Percentiles rank a stretch among this genome's conserved stretches.
phyloP scores from a whole-genome alignment of 1,139 yeast species.

The Debaryomycetaceae sp. region DNA sequence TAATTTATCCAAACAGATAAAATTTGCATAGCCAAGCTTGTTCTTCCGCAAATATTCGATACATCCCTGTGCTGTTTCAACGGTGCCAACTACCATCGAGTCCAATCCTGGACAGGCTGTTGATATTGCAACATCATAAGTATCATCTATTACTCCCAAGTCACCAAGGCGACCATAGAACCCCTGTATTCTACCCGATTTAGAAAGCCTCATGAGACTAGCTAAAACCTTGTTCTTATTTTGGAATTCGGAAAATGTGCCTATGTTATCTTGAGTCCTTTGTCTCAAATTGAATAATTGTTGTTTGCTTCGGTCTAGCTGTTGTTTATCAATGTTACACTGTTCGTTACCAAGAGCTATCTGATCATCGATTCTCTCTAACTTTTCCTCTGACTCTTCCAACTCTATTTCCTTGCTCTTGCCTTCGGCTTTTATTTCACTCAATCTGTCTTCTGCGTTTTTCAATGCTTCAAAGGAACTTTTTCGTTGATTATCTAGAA shows the following conservation, averaged over 20 bases:
- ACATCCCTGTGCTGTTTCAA: slow-evolving; percentile 89
- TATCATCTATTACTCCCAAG: slow-evolving; percentile 80
- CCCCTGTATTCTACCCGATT: slow-evolving; percentile 81
- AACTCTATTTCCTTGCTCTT: slow-evolving; percentile 48
- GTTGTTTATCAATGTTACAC: slow-evolving; percentile 44
- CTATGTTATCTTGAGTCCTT: slow-evolving; percentile 61
- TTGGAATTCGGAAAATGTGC: slow-evolving; percentile 52
- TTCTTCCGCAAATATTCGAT: slow-evolving; percentile 82
- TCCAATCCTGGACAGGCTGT: slow-evolving; percentile 93
- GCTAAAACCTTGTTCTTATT: slow-evolving; percentile 73
- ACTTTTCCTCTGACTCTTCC: slow-evolving; percentile 39
- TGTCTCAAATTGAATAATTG: slow-evolving; percentile 58
- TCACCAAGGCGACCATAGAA: slow-evolving; percentile 91
- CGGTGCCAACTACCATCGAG: slow-evolving; percentile 91
- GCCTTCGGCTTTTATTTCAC: slow-evolving; percentile 50
- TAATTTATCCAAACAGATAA: slow-evolving; percentile 75
- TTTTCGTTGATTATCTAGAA: slow-evolving; percentile 49
- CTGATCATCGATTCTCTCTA: slow-evolving; percentile 49
- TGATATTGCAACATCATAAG: slow-evolving; percentile 88
- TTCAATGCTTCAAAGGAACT: slow-evolving; percentile 44
- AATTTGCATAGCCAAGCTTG: slow-evolving; percentile 85
- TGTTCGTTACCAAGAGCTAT: slow-evolving; percentile 58
- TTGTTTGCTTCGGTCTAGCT: slow-evolving; percentile 50
- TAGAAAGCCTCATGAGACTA: slow-evolving; percentile 65
- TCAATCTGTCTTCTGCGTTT: slow-evolving; percentile 45